phyloP scores from a whole-genome alignment of 2,329 filamentous ascomycete genomes.

The Hymenoscyphus repandus region DNA sequence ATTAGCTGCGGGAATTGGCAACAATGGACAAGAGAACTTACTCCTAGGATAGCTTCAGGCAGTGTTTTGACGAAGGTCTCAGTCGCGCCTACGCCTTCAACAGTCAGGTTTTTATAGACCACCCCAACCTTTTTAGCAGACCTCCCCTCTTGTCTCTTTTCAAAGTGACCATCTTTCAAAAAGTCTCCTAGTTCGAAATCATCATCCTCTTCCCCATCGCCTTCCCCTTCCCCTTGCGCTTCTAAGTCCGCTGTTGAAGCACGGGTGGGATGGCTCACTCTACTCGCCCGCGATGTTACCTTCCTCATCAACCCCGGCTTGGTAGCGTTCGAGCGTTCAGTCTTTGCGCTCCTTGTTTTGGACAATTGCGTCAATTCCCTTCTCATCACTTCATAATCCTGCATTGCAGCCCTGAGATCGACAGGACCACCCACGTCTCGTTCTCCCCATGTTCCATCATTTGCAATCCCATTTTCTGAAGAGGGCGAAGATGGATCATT shows the following conservation, averaged over 20 bases:
- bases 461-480: constrained; percentile 4
- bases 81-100: constrained; percentile 64
- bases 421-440: constrained; percentile 49
- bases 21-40: constrained; percentile 10
- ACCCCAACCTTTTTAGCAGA: constrained; percentile 75
- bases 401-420: constrained; percentile 48
- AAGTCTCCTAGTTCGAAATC: constrained; percentile 67
- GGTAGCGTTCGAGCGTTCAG: background rate
- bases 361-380: constrained; percentile 50
- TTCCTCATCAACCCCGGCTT: constrained; percentile 11
- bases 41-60: constrained; percentile 65
- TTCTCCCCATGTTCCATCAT: constrained; percentile 58
- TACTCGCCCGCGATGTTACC: constrained; percentile 3
- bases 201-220: constrained; percentile 45
- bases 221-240: constrained; percentile 17
- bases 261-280: constrained; percentile 10
- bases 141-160: constrained; percentile 61
- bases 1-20: background rate
- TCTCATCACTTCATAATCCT: constrained; percentile 53
- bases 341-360: constrained; percentile 30
- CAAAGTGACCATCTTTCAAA: constrained; percentile 69
- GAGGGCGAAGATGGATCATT: constrained; percentile 12
- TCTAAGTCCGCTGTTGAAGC: constrained; percentile 24
- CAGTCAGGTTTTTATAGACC: constrained; percentile 69
- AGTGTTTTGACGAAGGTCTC: constrained; percentile 67